phyloP scores from a whole-genome alignment of 441 rosid genomes.

The Syzygium malaccense region DNA sequence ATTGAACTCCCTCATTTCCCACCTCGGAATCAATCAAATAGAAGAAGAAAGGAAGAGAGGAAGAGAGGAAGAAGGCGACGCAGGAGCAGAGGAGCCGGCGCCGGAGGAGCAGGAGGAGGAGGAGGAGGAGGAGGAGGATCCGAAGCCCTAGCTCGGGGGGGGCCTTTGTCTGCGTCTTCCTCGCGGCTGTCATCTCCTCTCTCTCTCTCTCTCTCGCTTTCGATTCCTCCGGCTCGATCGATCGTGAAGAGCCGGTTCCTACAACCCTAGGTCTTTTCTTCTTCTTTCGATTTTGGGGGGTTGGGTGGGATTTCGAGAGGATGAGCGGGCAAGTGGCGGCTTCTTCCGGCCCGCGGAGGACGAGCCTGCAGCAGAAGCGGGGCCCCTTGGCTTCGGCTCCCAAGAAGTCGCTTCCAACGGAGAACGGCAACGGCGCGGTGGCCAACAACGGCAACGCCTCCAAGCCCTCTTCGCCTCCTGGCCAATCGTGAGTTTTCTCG shows the following conservation, averaged over 20 bases:
- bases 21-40: background rate
- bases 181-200: background rate
- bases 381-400: conserved; percentile 24
- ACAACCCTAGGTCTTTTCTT: background rate
- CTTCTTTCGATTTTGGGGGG: background rate
- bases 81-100: background rate
- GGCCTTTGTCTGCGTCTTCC: background rate
- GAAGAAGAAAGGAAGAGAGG: background rate
- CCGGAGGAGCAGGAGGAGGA: background rate
- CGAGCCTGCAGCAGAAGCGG: conserved; percentile 31
- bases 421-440: conserved; percentile 28
- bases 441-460: conserved; percentile 24
- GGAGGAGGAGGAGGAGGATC: background rate
- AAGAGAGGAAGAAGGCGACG: background rate
- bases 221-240: background rate
- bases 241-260: background rate
- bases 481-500: conserved; percentile 23
- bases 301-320: background rate
- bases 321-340: conserved; percentile 53
- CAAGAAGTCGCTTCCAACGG: conserved; percentile 38
- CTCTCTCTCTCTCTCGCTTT: background rate
- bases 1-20: background rate
- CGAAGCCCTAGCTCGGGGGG: background rate
- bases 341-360: conserved; percentile 37
- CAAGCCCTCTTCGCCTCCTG: conserved; percentile 36